Evolutionary conservation across 1,284 basidiomycete genomes (phyloP).

Genomic region (Fistulinella cinereoalba): DNA sequence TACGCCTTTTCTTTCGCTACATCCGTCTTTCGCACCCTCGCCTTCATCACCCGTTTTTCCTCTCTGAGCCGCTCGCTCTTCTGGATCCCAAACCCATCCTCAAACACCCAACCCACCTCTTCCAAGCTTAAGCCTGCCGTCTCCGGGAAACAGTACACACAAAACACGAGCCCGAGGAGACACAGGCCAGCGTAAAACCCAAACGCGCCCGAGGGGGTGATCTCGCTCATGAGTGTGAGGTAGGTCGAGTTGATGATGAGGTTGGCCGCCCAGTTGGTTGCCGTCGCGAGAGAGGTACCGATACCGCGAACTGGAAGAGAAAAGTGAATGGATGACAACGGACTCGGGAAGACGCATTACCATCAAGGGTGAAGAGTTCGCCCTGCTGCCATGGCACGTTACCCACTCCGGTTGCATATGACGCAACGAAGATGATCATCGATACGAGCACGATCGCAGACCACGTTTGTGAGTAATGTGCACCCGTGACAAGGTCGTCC

Average conservation of each 20-base stretch:
- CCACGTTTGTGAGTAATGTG: slow-evolving; percentile 61
- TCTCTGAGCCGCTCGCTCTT: slow-evolving; percentile 43
- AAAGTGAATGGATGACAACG: neutral
- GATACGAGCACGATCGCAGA: slow-evolving; percentile 69
- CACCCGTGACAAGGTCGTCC: slow-evolving; percentile 62
- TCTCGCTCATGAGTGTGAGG: slow-evolving; percentile 72
- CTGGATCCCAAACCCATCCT: slow-evolving; percentile 54
- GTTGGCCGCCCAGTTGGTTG: slow-evolving; percentile 80
- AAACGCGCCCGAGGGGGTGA: slow-evolving; percentile 78
- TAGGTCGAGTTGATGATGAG: slow-evolving; percentile 78
- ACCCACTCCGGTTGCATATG: slow-evolving; percentile 73
- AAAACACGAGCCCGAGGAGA: slow-evolving; percentile 67
- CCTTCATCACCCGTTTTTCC: slow-evolving; percentile 15
- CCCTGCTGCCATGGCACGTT: slow-evolving; percentile 90
- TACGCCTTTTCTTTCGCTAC: neutral
- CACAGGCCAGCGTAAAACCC: slow-evolving; percentile 80
- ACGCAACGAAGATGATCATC: slow-evolving; percentile 82
- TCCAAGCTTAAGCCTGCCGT: slow-evolving; percentile 75
- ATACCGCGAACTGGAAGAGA: slow-evolving; percentile 65
- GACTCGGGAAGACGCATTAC: slow-evolving; percentile 27
- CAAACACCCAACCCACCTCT: slow-evolving; percentile 65
- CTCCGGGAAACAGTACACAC: slow-evolving; percentile 72
- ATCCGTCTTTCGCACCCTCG: neutral
- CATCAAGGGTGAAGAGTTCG: slow-evolving; percentile 76
- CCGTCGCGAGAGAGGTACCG: slow-evolving; percentile 76